Evolutionary conservation across 208 protist species (phyloP).

Genomic region (Trypanosoma scelopori): DNA sequence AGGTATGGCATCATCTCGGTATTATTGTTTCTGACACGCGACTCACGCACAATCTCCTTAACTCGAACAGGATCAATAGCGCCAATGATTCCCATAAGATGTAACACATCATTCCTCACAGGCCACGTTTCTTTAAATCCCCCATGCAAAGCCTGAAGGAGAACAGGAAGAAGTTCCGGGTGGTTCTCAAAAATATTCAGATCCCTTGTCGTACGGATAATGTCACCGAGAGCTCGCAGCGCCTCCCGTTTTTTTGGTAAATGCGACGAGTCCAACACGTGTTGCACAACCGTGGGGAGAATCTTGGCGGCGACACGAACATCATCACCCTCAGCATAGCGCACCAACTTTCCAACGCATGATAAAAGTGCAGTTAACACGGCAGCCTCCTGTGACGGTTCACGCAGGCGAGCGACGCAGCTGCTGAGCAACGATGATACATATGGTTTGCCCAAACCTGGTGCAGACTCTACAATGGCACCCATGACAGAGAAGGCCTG

Average conservation of each 20-base stretch:
- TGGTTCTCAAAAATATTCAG: constrained; percentile 78
- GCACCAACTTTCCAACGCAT: constrained; percentile 78
- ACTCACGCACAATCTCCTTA: constrained; percentile 71
- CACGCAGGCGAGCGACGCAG: constrained; percentile 62
- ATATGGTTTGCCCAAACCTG: constrained; percentile 79
- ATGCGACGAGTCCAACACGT: constrained; percentile 83
- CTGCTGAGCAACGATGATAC: constrained; percentile 72
- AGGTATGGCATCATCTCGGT: constrained; percentile 23
- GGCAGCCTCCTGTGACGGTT: constrained; percentile 45
- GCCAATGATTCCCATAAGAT: constrained; percentile 90
- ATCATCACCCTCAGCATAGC: constrained; percentile 79
- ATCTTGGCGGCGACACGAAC: constrained; percentile 60
- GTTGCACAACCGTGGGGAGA: constrained; percentile 68
- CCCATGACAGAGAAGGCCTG: constrained; percentile 76
- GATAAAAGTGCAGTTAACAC: constrained; percentile 80
- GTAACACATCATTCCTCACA: constrained; percentile 84
- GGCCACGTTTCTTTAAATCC: constrained; percentile 89
- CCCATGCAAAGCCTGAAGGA: constrained; percentile 81
- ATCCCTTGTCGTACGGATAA: constrained; percentile 87
- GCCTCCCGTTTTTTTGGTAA: constrained; percentile 86
- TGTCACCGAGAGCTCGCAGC: constrained; percentile 77
- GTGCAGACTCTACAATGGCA: constrained; percentile 76
- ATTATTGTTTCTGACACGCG: constrained; percentile 36
- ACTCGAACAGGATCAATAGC: constrained; percentile 80
- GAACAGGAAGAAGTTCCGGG: constrained; percentile 75